phyloP scores from a whole-genome alignment of 2,329 filamentous ascomycete species.

The Paradendryphiella salina region DNA sequence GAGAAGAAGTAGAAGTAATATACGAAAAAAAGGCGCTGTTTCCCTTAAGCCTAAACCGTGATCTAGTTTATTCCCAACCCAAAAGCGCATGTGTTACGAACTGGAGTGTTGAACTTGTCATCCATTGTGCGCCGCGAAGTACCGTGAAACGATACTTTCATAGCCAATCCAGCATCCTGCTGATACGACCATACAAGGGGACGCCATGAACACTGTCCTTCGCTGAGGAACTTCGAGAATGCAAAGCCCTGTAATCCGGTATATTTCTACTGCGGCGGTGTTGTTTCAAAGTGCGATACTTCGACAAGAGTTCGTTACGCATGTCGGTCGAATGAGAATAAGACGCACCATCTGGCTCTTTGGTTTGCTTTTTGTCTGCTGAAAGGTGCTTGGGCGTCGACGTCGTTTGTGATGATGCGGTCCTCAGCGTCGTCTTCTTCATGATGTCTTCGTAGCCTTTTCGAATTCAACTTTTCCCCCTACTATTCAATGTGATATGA shows the following conservation, averaged over 20 bases:
- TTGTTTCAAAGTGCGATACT: background rate
- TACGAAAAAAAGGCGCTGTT: too few relatives aligned
- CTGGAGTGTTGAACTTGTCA: too few relatives aligned
- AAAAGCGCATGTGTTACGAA: background rate
- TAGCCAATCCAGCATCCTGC: conserved; percentile 19
- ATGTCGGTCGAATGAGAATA: background rate
- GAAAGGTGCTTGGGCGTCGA: background rate
- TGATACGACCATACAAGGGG: conserved; percentile 2
- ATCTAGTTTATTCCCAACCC: too few relatives aligned
- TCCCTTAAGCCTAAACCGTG: too few relatives aligned
- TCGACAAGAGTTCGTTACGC: background rate
- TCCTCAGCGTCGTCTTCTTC: background rate
- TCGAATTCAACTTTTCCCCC: background rate
- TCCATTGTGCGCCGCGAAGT: background rate
- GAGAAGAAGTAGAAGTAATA: too few relatives aligned
- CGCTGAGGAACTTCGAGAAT: background rate
- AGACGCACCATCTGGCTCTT: background rate
- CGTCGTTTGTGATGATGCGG: background rate
- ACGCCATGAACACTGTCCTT: background rate
- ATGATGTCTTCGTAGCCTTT: background rate
- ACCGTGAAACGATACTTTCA: conserved; percentile 3
- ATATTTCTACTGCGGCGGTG: background rate
- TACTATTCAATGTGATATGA: background rate
- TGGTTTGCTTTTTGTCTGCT: background rate
- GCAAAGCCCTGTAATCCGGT: background rate